Percentiles rank a stretch among this genome's conserved stretches.
phyloP scores from a whole-genome alignment of 345 rosid species.

The Kandelia obovata region DNA sequence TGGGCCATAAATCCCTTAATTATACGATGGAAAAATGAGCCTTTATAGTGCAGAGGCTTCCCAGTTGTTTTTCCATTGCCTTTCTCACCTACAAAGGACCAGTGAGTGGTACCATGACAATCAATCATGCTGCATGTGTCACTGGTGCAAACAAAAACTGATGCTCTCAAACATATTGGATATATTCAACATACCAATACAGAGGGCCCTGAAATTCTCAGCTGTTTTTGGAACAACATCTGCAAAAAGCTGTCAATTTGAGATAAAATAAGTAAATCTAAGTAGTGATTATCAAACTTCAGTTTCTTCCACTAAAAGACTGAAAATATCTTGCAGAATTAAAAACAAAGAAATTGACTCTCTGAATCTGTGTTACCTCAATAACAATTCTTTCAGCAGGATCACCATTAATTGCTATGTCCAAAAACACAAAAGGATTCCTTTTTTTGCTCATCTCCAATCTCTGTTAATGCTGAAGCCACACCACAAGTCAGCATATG shows the following conservation, averaged over 20 bases:
- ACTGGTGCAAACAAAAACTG: background rate
- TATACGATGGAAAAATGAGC: slow-evolving; percentile 79
- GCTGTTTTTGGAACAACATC: slow-evolving; percentile 89
- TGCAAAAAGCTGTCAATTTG: slow-evolving; percentile 69
- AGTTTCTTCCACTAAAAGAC: background rate
- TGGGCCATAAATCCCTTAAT: slow-evolving; percentile 97
- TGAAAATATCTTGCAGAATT: background rate
- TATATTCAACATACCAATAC: slow-evolving; percentile 57
- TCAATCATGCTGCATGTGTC: background rate
- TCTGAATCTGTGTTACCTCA: slow-evolving; percentile 53
- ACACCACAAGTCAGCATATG: slow-evolving; percentile 7
- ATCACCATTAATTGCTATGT: slow-evolving; percentile 67
- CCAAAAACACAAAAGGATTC: slow-evolving; percentile 76
- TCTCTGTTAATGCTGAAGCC: background rate
- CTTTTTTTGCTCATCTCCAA: slow-evolving; percentile 65
- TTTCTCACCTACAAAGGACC: slow-evolving; percentile 66
- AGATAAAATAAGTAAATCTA: slow-evolving; percentile 4
- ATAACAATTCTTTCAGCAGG: slow-evolving; percentile 62
- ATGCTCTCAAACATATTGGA: background rate
- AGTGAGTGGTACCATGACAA: slow-evolving; percentile 11
- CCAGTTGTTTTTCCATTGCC: slow-evolving; percentile 79
- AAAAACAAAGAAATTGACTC: background rate
- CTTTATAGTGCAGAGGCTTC: slow-evolving; percentile 83
- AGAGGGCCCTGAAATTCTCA: slow-evolving; percentile 91
- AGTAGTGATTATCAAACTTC: background rate